Evolutionary conservation across 768 basidiomycete species (phyloP), one percentile per base, ranked within the genome.

Genomic region (Leccinum incarnatum): DNA sequence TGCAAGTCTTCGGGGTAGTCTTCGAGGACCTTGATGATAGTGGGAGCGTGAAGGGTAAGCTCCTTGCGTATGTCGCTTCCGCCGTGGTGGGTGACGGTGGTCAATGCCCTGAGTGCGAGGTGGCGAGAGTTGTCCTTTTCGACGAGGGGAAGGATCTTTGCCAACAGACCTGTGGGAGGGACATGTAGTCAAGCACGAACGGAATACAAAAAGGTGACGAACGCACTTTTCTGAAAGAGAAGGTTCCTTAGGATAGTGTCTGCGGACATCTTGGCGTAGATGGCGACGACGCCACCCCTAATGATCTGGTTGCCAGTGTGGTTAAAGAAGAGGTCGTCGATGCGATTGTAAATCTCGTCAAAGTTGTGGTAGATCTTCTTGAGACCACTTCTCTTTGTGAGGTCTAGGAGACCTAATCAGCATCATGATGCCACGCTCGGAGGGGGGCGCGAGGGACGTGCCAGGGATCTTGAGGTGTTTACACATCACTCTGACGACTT

Each of bases 331-430:
- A 78, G 73, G n/a, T 72, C 72, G 49, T 86, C 80, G 25, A 87
- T 76, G 27, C 75, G 76, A 15, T 69, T 65, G 59, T 81, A 83
- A 36, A 86, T 77, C 2, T 71, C 72, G 46, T 79, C 78, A 63
- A 89, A 87, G 63, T 82, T 79, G 32, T 75, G 71, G 66, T 88
- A 84, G 5, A 87, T 76, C 64, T 82, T 85, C 69, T 85, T 88
- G 60, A 89, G 71, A 12, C 85, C 86, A 65, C 77, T 81, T 30
- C 84, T 75, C 14, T 74, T 81, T 6, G 77, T 75, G 17, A 87
- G 72, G 67, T 87, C 87, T 88, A 8, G 32, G 32, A n/a, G 29
- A 29, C 29, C 29, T 29, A 29, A 29, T 67, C 12, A 63, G 61
- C 51, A 47, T 36, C 10, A 8, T 45, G 0, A 15, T 34, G 12